Conservation (phyloP, 129 eudicot species). For the Lonicera japonica region DNA sequence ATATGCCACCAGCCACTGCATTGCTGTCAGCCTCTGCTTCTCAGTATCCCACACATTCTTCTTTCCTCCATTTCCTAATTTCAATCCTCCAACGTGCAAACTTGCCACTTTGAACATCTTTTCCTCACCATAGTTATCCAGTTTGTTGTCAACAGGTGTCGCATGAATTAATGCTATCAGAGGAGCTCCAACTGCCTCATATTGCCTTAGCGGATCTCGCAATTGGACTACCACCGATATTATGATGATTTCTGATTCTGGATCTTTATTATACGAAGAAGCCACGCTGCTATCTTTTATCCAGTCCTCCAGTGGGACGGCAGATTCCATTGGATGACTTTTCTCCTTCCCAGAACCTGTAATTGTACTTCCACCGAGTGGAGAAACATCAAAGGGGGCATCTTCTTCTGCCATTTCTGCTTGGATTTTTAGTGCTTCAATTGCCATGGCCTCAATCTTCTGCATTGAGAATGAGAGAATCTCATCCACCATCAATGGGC, state of each 20-base stretch:
- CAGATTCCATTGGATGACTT: constrained; percentile 35
- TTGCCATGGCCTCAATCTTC: constrained; percentile 74
- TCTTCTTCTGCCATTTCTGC: constrained; percentile 64
- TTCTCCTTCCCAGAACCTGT: constrained; percentile 11
- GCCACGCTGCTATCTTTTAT: constrained; percentile 28
- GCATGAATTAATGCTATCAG: constrained; percentile 56
- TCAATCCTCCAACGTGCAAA: constrained; percentile 73
- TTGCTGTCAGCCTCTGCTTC: constrained; percentile 80
- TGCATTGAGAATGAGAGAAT: constrained; percentile 64
- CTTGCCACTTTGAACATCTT: constrained; percentile 56
- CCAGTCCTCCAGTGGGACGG: constrained; percentile 76
- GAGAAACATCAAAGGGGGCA: constrained; percentile 83
- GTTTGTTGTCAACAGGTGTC: constrained; percentile 22
- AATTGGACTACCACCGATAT: constrained; percentile 53
- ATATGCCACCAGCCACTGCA: constrained; percentile 85
- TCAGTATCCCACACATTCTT: constrained; percentile 75
- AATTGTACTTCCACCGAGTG: constrained; percentile 19
- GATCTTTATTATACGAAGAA: constrained; percentile 9
- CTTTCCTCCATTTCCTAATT: constrained; percentile 42
- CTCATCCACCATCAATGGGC: constrained; percentile 59
- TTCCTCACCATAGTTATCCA: constrained; percentile 33
- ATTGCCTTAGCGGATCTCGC: constrained; percentile 78
- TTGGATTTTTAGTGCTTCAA: constrained; percentile 75
- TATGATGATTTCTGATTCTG: constrained; percentile 27
- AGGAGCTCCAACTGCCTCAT: constrained; percentile 92